Percentiles rank a stretch among this genome's conserved stretches.
Evolutionary conservation across 2,329 filamentous ascomycete species (phyloP).

Genomic region (Clarireedia homoeocarpa): DNA sequence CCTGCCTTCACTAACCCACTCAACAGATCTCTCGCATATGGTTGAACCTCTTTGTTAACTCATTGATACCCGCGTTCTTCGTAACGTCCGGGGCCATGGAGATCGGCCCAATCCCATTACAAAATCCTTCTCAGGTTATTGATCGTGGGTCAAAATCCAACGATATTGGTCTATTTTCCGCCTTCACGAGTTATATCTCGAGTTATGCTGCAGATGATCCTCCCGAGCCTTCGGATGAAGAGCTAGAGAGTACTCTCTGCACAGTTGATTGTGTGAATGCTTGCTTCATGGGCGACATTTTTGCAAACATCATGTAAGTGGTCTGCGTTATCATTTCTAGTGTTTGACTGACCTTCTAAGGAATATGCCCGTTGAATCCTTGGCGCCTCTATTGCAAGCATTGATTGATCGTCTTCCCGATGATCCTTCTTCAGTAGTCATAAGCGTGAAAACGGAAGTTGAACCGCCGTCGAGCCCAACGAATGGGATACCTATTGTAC

Average conservation of each 20-base stretch:
- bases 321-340: background rate
- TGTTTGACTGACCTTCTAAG: constrained; percentile 33
- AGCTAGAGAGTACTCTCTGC: constrained; percentile 89
- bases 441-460: constrained; percentile 82
- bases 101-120: constrained; percentile 76
- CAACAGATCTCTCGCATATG: constrained; percentile 77
- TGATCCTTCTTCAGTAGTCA: constrained; percentile 70
- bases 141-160: constrained; percentile 71
- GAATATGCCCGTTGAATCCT: constrained; percentile 49
- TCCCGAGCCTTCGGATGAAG: constrained; percentile 93
- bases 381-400: constrained; percentile 59
- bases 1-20: constrained; percentile 30
- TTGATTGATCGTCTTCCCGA: constrained; percentile 83
- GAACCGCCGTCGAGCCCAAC: constrained; percentile 49
- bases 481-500: constrained; percentile 49
- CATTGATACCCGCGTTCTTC: constrained; percentile 69
- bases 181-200: constrained; percentile 94
- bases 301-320: constrained; percentile 72
- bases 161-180: constrained; percentile 84
- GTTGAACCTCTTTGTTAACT: constrained; percentile 94
- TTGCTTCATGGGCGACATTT: constrained; percentile 75
- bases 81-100: constrained; percentile 54
- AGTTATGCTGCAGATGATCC: constrained; percentile 98
- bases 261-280: constrained; percentile 91
- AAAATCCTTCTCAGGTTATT: constrained; percentile 86